Percentiles rank a stretch among this genome's conserved stretches.
phyloP scores from a whole-genome alignment of 2,329 filamentous ascomycete species.

The Aspergillus latus region DNA sequence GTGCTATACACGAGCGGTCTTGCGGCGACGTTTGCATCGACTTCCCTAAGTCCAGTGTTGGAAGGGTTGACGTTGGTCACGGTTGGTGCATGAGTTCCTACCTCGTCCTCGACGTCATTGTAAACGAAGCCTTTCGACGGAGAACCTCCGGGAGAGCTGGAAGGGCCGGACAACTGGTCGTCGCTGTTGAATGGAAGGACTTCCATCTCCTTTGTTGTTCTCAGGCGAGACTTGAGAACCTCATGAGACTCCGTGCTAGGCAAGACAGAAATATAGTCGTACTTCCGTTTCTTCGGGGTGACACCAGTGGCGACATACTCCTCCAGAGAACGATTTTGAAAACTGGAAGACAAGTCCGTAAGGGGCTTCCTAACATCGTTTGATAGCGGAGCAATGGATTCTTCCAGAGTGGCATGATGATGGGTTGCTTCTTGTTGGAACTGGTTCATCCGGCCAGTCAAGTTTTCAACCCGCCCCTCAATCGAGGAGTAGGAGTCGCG shows the following conservation, averaged over 20 bases:
- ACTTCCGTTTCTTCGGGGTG: constrained; percentile 78
- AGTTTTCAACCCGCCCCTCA: constrained; percentile 66
- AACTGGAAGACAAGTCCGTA: constrained; percentile 66
- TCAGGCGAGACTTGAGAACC: constrained; percentile 53
- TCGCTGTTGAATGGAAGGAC: constrained; percentile 33
- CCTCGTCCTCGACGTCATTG: constrained; percentile 48
- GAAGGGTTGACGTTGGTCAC: constrained; percentile 33
- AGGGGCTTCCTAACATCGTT: constrained; percentile 67
- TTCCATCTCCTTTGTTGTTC: constrained; percentile 40
- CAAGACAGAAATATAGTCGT: constrained; percentile 75
- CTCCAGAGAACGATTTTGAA: constrained; percentile 63
- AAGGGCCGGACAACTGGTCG: constrained; percentile 25
- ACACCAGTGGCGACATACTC: constrained; percentile 84
- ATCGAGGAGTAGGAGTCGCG: constrained; percentile 72
- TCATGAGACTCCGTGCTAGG: constrained; percentile 71
- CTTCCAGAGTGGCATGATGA: constrained; percentile 59
- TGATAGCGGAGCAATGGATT: constrained; percentile 61
- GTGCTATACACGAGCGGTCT: constrained; percentile 30
- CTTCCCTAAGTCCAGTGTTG: constrained; percentile 51
- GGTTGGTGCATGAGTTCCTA: constrained; percentile 33
- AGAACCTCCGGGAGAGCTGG: constrained; percentile 33
- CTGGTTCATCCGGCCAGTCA: constrained; percentile 65
- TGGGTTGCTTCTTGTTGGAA: constrained; percentile 68
- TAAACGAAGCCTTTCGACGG: constrained; percentile 56
- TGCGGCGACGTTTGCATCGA: constrained; percentile 50